phyloP scores from a whole-genome alignment of 2,329 filamentous ascomycete species.

The Onygenales sp. region DNA sequence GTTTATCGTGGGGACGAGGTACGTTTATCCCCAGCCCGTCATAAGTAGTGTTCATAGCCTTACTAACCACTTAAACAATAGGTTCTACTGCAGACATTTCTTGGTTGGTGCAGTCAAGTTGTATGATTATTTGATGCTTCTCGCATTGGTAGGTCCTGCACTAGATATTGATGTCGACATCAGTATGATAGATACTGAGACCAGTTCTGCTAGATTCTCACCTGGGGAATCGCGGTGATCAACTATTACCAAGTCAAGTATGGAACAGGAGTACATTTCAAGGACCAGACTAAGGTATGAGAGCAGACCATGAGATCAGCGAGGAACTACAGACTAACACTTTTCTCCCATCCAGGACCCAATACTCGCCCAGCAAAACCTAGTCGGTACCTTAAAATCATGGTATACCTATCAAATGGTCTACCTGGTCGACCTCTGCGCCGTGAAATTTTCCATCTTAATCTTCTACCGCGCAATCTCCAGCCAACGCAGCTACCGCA shows the following conservation, averaged over 20 bases:
- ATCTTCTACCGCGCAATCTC: conserved; percentile 35
- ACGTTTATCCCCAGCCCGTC: background rate
- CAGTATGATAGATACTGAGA: background rate
- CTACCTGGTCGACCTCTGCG: conserved; percentile 27
- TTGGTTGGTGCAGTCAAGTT: background rate
- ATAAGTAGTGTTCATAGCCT: background rate
- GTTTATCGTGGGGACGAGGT: background rate
- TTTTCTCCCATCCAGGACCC: background rate
- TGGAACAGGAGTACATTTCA: background rate
- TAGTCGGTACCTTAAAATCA: background rate
- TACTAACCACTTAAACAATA: background rate
- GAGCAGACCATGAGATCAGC: background rate
- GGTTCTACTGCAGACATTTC: conserved; percentile 1
- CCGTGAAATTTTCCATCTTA: conserved; percentile 34
- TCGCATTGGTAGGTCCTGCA: background rate
- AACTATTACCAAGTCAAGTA: conserved; percentile 1
- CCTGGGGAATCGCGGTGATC: conserved; percentile 1
- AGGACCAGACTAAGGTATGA: background rate
- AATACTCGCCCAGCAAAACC: background rate
- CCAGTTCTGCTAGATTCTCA: background rate
- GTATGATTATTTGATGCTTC: background rate
- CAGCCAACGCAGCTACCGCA: conserved; percentile 14
- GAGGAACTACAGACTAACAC: background rate
- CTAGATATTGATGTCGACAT: background rate
- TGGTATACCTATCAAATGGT: conserved; percentile 29